Percentiles rank a stretch among this genome's conserved stretches.
phyloP scores from a whole-genome alignment of 2,329 filamentous ascomycete species.

The Triangularia setosa region DNA sequence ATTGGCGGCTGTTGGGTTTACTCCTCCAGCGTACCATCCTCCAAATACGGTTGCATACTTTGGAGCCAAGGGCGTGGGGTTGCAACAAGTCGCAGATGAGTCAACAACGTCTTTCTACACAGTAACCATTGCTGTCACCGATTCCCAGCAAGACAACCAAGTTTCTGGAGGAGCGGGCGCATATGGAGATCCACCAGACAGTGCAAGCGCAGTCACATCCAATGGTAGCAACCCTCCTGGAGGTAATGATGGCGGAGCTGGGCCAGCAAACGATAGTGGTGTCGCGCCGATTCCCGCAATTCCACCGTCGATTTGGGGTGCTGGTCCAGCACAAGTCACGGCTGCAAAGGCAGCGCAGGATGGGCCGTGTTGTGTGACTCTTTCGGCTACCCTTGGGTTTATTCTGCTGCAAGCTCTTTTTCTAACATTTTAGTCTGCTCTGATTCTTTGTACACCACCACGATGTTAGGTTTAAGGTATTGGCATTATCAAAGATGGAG shows the following conservation, averaged over 20 bases:
- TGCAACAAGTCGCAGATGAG: background rate
- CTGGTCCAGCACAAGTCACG: slow-evolving; percentile 12
- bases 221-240: background rate
- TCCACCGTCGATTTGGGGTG: slow-evolving; percentile 5
- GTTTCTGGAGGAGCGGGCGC: background rate
- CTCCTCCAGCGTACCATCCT: slow-evolving; percentile 3
- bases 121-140: slow-evolving; percentile 5
- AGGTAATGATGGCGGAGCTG: slow-evolving; percentile 1
- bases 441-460: slow-evolving; percentile 1
- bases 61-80: slow-evolving; percentile 3
- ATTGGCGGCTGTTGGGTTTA: background rate
- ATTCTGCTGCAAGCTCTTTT: slow-evolving; percentile 6
- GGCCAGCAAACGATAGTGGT: slow-evolving; percentile 8
- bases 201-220: background rate
- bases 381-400: slow-evolving; percentile 1
- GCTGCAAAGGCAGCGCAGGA: slow-evolving; percentile 7
- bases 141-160: slow-evolving; percentile 1
- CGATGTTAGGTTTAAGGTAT: slow-evolving; percentile 3
- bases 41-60: slow-evolving; percentile 5
- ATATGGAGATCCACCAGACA: slow-evolving; percentile 1
- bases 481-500: background rate
- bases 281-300: slow-evolving; percentile 2
- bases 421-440: slow-evolving; percentile 2
- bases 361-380: background rate
- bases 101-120: slow-evolving; percentile 14